A percentile compares a stretch with the other conserved stretches of the same genome.
Evolutionary conservation across 2,329 filamentous ascomycete genomes (phyloP).

Genomic region (Bipolaris sorokiniana): DNA sequence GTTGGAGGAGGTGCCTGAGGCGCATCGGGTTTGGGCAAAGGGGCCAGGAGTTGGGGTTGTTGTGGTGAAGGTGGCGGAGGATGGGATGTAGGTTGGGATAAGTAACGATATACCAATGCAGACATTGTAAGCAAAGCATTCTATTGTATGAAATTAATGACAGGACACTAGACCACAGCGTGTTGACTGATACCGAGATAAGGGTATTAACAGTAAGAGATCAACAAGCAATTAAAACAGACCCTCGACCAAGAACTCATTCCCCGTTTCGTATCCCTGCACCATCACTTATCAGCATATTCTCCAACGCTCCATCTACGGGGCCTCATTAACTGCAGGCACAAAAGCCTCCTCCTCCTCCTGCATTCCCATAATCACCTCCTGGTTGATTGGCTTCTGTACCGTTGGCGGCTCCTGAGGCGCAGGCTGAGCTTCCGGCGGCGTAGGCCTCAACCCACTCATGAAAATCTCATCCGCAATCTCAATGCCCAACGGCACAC

Average conservation of each 20-base stretch:
- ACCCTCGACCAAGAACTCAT: not conserved
- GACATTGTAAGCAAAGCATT: too few species aligned
- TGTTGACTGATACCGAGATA: too few species aligned
- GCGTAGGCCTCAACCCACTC: conserved; percentile 16
- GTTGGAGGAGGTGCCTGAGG: conserved; percentile 37
- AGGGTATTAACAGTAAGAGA: too few species aligned
- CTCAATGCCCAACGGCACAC: conserved; percentile 20
- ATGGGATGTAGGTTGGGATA: not conserved
- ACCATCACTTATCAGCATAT: not conserved
- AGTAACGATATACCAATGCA: not conserved
- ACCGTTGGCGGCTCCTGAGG: not conserved
- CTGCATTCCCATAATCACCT: not conserved
- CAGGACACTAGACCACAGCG: too few species aligned
- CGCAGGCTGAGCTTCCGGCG: conserved; percentile 12
- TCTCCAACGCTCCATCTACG: not conserved
- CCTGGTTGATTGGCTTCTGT: not conserved
- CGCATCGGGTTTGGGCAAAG: conserved; percentile 35
- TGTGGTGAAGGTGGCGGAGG: conserved; percentile 25
- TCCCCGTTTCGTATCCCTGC: not conserved
- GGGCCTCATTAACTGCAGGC: conserved; percentile 1
- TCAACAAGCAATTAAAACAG: too few species aligned
- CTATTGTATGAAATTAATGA: too few species aligned
- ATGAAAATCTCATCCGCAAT: conserved; percentile 24
- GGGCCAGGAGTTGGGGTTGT: conserved; percentile 35
- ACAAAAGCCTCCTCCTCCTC: not conserved